Evolutionary conservation across 148 eudicot genomes (phyloP).

Genomic region (Heliosperma pusillum): DNA sequence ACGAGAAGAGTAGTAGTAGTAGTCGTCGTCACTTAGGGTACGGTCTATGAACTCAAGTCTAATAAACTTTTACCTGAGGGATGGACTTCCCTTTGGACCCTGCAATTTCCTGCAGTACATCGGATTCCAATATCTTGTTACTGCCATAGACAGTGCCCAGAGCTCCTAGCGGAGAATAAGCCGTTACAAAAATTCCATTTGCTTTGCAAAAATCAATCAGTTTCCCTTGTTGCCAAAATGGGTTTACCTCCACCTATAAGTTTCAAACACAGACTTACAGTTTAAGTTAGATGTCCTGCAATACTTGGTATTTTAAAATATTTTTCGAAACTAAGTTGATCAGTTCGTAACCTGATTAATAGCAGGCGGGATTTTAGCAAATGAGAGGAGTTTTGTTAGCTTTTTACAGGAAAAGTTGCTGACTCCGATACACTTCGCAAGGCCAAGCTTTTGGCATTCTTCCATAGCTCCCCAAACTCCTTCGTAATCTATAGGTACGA

Average conservation of each 20-base stretch:
- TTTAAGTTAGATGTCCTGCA: no score
- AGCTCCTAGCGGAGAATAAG: slow-evolving; percentile 74
- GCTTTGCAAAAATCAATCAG: slow-evolving; percentile 54
- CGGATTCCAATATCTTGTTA: slow-evolving; percentile 46
- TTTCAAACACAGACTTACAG: not conserved
- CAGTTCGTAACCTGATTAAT: slow-evolving; percentile 56
- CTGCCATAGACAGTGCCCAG: slow-evolving; percentile 61
- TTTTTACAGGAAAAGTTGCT: slow-evolving; percentile 60
- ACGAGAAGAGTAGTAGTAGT: no score
- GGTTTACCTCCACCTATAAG: slow-evolving; percentile 72
- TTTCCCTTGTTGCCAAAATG: slow-evolving; percentile 68
- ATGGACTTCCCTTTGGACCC: slow-evolving; percentile 55
- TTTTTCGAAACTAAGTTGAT: not conserved
- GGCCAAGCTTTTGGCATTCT: slow-evolving; percentile 61
- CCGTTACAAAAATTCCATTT: slow-evolving; percentile 53
- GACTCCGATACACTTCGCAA: slow-evolving; percentile 68
- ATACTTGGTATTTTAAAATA: not conserved
- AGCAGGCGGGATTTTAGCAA: slow-evolving; percentile 71
- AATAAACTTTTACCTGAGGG: slow-evolving; percentile 47
- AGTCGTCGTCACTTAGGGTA: no score
- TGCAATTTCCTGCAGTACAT: slow-evolving; percentile 62
- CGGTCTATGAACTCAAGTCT: not conserved
- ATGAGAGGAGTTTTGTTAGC: slow-evolving; percentile 35
- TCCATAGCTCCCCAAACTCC: slow-evolving; percentile 69
- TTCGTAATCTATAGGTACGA: slow-evolving; percentile 31